Conservation (phyloP, 2,329 filamentous ascomycete genomes). For the Fusarium pseudograminearum region DNA sequence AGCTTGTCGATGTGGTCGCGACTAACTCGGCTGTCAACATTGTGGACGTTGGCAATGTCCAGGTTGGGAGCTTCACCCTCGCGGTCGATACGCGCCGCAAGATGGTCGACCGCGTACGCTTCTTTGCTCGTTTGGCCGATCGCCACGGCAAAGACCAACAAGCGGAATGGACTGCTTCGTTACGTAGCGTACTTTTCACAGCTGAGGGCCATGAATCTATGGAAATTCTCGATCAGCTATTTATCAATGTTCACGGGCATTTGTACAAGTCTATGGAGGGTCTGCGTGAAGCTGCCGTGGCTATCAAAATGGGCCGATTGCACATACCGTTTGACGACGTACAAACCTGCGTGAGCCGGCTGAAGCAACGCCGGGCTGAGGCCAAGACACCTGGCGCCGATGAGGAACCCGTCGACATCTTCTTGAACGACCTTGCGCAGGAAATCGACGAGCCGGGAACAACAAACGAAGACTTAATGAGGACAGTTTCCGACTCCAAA, state of each 20-base stretch:
- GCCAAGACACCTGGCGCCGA: slow-evolving; percentile 52
- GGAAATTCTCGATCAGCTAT: slow-evolving; percentile 88
- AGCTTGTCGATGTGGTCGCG: slow-evolving; percentile 88
- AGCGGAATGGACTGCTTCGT: slow-evolving; percentile 92
- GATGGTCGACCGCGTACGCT: slow-evolving; percentile 88
- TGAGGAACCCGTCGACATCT: slow-evolving; percentile 70
- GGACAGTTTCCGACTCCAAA: slow-evolving; percentile 90
- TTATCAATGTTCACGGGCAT: slow-evolving; percentile 91
- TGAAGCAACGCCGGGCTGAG: slow-evolving; percentile 60
- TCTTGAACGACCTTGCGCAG: slow-evolving; percentile 78
- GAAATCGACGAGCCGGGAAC: slow-evolving; percentile 78
- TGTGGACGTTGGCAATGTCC: slow-evolving; percentile 83
- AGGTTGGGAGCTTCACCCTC: slow-evolving; percentile 85
- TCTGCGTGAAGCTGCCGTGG: slow-evolving; percentile 88
- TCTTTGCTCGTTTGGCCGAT: slow-evolving; percentile 82
- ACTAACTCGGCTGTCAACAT: slow-evolving; percentile 82
- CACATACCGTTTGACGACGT: slow-evolving; percentile 94
- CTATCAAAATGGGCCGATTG: slow-evolving; percentile 89
- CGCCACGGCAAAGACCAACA: slow-evolving; percentile 71
- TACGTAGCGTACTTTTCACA: slow-evolving; percentile 89
- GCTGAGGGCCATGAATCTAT: slow-evolving; percentile 85
- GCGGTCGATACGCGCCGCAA: slow-evolving; percentile 92
- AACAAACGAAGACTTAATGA: slow-evolving; percentile 75
- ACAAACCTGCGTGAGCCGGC: slow-evolving; percentile 69
- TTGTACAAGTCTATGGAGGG: slow-evolving; percentile 88